These are phyloP conservation scores for Carallia brachiata DNA, from an alignment of 345 rosid genomes.

Conservation along the genomic window DNA sequence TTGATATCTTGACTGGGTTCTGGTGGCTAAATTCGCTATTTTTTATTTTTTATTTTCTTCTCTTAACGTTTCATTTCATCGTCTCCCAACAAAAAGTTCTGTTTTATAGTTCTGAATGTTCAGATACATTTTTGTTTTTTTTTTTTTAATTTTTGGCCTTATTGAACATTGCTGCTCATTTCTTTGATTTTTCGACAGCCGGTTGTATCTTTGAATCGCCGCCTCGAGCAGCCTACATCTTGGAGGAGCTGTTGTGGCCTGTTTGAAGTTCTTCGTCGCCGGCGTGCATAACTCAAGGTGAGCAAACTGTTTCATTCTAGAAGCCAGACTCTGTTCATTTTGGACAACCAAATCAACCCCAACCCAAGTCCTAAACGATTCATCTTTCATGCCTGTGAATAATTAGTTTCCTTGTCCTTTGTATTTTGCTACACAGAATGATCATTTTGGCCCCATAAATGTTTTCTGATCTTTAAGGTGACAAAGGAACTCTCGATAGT, in stretches of 20 bases:
- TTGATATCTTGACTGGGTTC: background rate
- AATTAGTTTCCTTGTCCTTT: too few relatives aligned
- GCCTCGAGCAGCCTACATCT: conserved; percentile 34
- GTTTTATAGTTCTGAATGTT: too few relatives aligned
- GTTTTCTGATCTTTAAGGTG: too few relatives aligned
- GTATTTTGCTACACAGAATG: too few relatives aligned
- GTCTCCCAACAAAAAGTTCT: too few relatives aligned
- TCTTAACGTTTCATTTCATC: too few relatives aligned
- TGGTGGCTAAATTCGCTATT: background rate
- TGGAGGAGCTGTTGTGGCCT: conserved; percentile 85
- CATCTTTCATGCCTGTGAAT: too few relatives aligned
- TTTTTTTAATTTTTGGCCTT: too few relatives aligned
- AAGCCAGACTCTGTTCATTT: background rate
- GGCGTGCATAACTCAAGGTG: conserved; percentile 23
- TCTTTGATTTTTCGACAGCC: conserved; percentile 31
- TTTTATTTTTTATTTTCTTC: too few relatives aligned
- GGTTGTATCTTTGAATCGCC: conserved; percentile 23
- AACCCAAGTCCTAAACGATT: too few relatives aligned
- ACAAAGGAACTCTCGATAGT: too few relatives aligned
- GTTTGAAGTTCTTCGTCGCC: conserved; percentile 49
- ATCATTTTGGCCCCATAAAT: too few relatives aligned
- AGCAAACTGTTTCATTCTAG: background rate
- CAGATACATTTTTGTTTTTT: background rate
- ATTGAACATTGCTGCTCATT: background rate
- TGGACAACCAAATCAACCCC: background rate